A percentile compares a stretch with the other conserved stretches of the same genome.
phyloP scores from a whole-genome alignment of 306 rosid genomes.

The Cicer yamashitae region DNA sequence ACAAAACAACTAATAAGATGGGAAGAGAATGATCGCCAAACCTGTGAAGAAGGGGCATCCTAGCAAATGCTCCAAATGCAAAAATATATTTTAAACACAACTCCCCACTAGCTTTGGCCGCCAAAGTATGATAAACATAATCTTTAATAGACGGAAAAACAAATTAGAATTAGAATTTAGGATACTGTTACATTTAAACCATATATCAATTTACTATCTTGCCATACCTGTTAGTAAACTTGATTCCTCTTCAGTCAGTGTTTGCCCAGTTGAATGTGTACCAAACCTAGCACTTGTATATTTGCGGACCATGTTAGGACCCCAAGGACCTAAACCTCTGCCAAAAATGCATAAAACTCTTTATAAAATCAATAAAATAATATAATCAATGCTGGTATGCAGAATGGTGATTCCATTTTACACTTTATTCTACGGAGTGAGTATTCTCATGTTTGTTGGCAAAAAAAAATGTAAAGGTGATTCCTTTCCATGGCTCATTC shows the following conservation, averaged over 20 bases:
- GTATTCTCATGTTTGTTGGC: slow-evolving; percentile 9
- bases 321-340: slow-evolving; percentile 99
- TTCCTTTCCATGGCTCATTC: slow-evolving; percentile 10
- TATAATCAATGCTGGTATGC: not conserved
- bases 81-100: slow-evolving; percentile 86
- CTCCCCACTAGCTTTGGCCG: slow-evolving; percentile 93
- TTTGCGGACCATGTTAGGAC: slow-evolving; percentile 73
- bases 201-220: slow-evolving; percentile 37
- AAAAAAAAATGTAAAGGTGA: not conserved
- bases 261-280: slow-evolving; percentile 63
- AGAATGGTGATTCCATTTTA: slow-evolving; percentile 21
- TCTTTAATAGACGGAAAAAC: slow-evolving; percentile 56
- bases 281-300: slow-evolving; percentile 86
- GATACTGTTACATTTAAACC: slow-evolving; percentile 18
- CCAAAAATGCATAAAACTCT: slow-evolving; percentile 35
- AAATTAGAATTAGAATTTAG: slow-evolving; percentile 44
- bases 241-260: slow-evolving; percentile 73
- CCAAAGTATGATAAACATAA: slow-evolving; percentile 83
- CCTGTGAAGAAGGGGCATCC: slow-evolving; percentile 86
- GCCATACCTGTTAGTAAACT: slow-evolving; percentile 70
- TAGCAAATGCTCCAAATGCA: slow-evolving; percentile 86
- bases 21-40: slow-evolving; percentile 48
- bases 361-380: slow-evolving; percentile 23
- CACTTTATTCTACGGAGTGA: not conserved
- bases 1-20: not conserved